Evolutionary conservation across 1,139 yeast genomes (phyloP), one percentile per base, ranked within the genome.

Genomic region (Yamadazyma membranifaciens): DNA sequence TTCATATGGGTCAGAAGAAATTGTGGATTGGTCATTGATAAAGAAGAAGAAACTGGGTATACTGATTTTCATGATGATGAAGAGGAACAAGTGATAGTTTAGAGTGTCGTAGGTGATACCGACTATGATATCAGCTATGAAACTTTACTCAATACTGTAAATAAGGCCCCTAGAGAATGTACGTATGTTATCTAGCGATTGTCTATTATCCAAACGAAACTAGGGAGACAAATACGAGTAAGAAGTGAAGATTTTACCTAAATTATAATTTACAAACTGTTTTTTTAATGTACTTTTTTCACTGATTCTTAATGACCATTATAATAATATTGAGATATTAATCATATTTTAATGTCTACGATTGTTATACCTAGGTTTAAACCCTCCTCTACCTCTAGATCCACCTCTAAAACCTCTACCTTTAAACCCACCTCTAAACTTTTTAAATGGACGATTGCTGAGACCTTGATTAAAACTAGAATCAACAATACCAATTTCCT

Each of bases 401-500:
- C 13, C 13, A n/a, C 30, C 30, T 16, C 22, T 30, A 10, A 30
- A 30, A 30, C 32, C 32, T 9, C 32, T 16, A 30, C 32, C 17
- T 11, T 16, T 9, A 14, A 11, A n/a, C 15, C 37, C 37, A 15
- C n/a, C 16, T 3, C 10, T 26, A 17, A 13, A 12, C 29, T 51
- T 55, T 36, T 51, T 50, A 45, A 48, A 51, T 40, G 46, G 49
- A 28, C 46, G 46, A 28, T 49, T 49, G 9, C 47, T 40, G 12
- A 51, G 45, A 15, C 59, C 57, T 6, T 46, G 40, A 27, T 52
- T 53, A 33, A 72, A 65, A 25, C 61, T 55, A 14, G 51, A 56
- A 52, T 69, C 73, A 39, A 66, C 73, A 42, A 80, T 59, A 0
- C 89, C 89, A 40, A 84, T 69, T 56, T 83, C 89, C 49, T 67